Evolutionary conservation across 2,329 filamentous ascomycete genomes (phyloP).

Genomic region (Curvularia sp.): DNA sequence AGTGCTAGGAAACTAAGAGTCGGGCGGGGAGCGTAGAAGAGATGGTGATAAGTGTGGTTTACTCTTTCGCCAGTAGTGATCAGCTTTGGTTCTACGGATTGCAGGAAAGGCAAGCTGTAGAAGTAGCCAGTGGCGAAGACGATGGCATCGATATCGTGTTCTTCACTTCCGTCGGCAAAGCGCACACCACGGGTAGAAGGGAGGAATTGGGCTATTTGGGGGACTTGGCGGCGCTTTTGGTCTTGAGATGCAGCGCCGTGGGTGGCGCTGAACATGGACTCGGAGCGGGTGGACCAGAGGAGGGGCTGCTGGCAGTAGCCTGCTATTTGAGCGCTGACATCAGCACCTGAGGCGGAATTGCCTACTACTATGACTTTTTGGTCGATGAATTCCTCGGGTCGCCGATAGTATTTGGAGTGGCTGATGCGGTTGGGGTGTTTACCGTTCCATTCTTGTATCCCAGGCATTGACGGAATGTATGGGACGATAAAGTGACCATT

Average conservation of each 20-base stretch:
- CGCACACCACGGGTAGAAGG: conserved; percentile 66
- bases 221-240: conserved; percentile 61
- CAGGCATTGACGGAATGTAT: conserved; percentile 52
- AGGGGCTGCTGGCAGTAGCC: conserved; percentile 65
- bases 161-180: conserved; percentile 70
- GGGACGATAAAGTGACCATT: conserved; percentile 59
- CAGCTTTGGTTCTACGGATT: conserved; percentile 62
- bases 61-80: conserved; percentile 74
- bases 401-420: conserved; percentile 79
- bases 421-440: conserved; percentile 50
- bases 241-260: conserved; percentile 30
- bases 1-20: conserved; percentile 79
- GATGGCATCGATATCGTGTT: conserved; percentile 74
- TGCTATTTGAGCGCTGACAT: conserved; percentile 80
- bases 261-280: conserved; percentile 23
- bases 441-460: conserved; percentile 52
- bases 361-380: conserved; percentile 84
- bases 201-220: conserved; percentile 62
- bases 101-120: conserved; percentile 79
- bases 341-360: conserved; percentile 81
- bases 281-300: conserved; percentile 51
- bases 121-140: conserved; percentile 92
- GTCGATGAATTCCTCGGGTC: conserved; percentile 64
- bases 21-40: conserved; percentile 77
- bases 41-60: conserved; percentile 76